Evolutionary conservation across 495 filamentous ascomycete genomes (phyloP).

Genomic region (Aspergillus conjunctus): DNA sequence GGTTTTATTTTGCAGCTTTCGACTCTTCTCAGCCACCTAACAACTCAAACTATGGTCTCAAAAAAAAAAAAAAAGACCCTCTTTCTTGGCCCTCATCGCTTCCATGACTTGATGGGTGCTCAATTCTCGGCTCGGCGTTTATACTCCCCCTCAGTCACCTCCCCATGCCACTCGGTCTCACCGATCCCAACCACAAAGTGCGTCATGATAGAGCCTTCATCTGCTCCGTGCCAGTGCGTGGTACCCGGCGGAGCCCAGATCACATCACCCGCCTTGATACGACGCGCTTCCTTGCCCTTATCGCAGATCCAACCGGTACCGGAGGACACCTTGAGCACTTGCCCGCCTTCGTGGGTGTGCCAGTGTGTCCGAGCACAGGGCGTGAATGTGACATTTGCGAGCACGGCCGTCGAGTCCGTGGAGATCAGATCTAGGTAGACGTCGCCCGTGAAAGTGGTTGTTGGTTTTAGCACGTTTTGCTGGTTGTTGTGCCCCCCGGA

Average conservation of each 20-base stretch:
- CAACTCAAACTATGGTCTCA: too few relatives aligned
- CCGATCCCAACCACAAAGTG: conserved; percentile 28
- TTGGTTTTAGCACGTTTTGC: conserved; percentile 14
- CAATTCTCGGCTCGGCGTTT: too few relatives aligned
- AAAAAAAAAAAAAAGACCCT: too few relatives aligned
- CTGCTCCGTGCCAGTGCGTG: conserved; percentile 30
- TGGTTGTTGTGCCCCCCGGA: neutral
- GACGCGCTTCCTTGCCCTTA: conserved; percentile 16
- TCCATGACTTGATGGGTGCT: too few relatives aligned
- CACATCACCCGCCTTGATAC: conserved; percentile 27
- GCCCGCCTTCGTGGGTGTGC: conserved; percentile 31
- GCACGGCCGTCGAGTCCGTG: conserved; percentile 9
- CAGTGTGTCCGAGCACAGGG: conserved; percentile 31
- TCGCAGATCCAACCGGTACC: conserved; percentile 32
- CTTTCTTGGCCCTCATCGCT: too few relatives aligned
- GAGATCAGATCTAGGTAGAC: conserved; percentile 26
- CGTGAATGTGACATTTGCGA: conserved; percentile 29
- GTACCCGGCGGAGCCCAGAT: conserved; percentile 28
- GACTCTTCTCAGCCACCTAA: too few relatives aligned
- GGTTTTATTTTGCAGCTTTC: too few relatives aligned
- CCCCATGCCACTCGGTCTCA: conserved; percentile 20
- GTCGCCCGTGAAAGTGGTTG: conserved; percentile 27
- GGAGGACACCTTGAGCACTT: conserved; percentile 25
- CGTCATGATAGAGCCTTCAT: conserved; percentile 27
- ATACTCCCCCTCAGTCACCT: conserved; percentile 29